Evolutionary conservation across 2,329 filamentous ascomycete species (phyloP), one percentile per base, ranked within the genome.

Genomic region (Allantophomopsis cytisporea): DNA sequence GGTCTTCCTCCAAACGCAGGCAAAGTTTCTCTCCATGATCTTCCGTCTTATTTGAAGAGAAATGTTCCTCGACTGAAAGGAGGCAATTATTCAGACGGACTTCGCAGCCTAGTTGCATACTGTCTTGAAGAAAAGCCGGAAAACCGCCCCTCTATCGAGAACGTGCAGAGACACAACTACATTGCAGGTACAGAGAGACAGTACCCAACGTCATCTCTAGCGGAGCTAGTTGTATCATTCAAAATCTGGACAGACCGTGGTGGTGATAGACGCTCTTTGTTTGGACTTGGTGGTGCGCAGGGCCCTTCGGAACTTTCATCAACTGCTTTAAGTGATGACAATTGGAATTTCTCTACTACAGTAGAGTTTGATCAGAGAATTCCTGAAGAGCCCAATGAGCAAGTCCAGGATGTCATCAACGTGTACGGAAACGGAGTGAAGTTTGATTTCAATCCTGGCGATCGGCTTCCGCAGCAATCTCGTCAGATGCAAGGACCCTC

Each of bases 221-320:
- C 73, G 2, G 66, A 75, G 43, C 65, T 89, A 1, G 79, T 89
- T 8, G 73, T 76, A 46, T 77, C 74, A 11, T 89, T 82, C 60
- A 80, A 77, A 52, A 54, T 78, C 15, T 89, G 83, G 83, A 83
- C 88, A 55, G 70, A 76, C 7, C 71, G 75, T 48, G 83, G 83
- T 17, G 83, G 83, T 20, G 75, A 73, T 47, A 71, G 83, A 35
- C 73, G 72, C 45, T 80, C 76, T 13, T 61, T 81, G 1, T 81
- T 81, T 45, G 67, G 67, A 5, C 58, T 65, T 2, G 71, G 71
- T 16, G 76, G 76, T 42, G 76, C 74, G 2, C 71, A 76, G 45
- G 49, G 46, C 11, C 43, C 48, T 6, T 45, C 49, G 45, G 60
- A 60, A 36, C 51, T 60, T 12, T 64, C 69, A 18, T 49, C 66